Percentiles rank a stretch among this genome's conserved stretches.
These are phyloP conservation scores for Capniomyces stellatus DNA, from an alignment of 371 early-diverging fungal genomes.

Conservation along the genomic window DNA sequence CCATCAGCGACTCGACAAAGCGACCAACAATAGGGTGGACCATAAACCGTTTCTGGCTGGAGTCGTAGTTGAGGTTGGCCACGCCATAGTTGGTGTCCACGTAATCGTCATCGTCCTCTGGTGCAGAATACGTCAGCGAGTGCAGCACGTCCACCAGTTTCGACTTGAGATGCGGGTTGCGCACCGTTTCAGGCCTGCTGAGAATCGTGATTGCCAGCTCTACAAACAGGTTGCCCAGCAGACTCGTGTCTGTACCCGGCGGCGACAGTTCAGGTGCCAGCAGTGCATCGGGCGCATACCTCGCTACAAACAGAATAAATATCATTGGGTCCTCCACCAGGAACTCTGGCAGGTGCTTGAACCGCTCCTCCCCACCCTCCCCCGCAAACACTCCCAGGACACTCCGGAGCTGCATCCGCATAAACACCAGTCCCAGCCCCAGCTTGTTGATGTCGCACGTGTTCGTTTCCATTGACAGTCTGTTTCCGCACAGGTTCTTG, in stretches of 20 bases:
- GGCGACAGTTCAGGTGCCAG: background rate
- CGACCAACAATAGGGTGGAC: constrained; percentile 19
- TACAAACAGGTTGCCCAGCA: constrained; percentile 30
- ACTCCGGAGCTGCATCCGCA: background rate
- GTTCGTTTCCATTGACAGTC: constrained; percentile 54
- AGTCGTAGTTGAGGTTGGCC: background rate
- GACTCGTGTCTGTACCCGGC: constrained; percentile 8
- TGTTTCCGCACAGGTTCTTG: constrained; percentile 37
- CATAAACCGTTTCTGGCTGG: constrained; percentile 2
- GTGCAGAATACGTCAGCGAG: constrained; percentile 21
- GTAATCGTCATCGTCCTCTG: constrained; percentile 24
- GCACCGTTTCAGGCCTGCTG: constrained; percentile 52
- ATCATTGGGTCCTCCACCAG: constrained; percentile 75
- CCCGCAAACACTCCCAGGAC: background rate
- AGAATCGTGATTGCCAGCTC: constrained; percentile 65
- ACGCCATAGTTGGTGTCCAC: constrained; percentile 20
- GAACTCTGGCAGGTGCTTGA: constrained; percentile 50
- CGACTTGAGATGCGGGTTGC: constrained; percentile 87
- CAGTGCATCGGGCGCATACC: constrained; percentile 27
- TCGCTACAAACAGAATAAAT: constrained; percentile 41
- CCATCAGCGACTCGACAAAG: constrained; percentile 16
- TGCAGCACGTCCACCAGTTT: constrained; percentile 74
- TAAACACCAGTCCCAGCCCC: constrained; percentile 27
- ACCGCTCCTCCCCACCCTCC: background rate
- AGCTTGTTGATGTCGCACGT: constrained; percentile 48